Conservation (phyloP, 139 green algal genomes). For the Dunaliella primolecta region DNA sequence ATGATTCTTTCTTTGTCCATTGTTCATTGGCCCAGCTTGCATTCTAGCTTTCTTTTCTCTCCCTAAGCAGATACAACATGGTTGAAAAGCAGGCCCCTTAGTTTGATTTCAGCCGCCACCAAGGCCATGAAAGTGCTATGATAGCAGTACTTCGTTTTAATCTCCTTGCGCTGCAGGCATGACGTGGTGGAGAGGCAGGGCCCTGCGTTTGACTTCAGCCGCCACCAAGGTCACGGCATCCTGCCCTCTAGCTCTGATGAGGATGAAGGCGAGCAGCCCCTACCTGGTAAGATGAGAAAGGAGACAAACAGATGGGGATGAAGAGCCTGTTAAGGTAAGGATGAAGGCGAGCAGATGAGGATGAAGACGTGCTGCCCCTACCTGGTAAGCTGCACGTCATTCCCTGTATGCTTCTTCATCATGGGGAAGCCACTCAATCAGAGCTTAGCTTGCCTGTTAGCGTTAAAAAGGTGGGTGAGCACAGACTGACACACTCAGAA, state of each 20-base stretch:
- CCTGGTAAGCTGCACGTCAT: not conserved
- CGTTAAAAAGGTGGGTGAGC: too few relatives aligned
- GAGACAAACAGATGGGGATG: too few relatives aligned
- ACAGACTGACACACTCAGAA: too few relatives aligned
- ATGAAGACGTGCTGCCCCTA: not conserved
- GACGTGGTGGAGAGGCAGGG: not conserved
- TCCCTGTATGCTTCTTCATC: too few relatives aligned
- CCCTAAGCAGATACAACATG: not conserved
- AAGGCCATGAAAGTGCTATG: not conserved
- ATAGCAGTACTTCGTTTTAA: not conserved
- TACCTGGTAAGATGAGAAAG: not conserved
- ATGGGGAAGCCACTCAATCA: too few relatives aligned
- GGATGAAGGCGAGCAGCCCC: not conserved
- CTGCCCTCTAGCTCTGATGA: not conserved
- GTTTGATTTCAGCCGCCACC: constrained; percentile 19
- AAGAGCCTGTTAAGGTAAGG: too few relatives aligned
- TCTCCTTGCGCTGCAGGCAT: not conserved
- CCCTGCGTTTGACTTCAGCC: constrained; percentile 18
- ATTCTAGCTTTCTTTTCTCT: too few relatives aligned
- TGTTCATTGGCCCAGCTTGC: too few relatives aligned
- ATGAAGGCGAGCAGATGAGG: too few relatives aligned
- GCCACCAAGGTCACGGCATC: constrained; percentile 14
- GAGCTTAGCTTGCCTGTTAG: too few relatives aligned
- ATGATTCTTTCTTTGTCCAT: too few relatives aligned
- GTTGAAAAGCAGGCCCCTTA: not conserved